Conservation (phyloP, 2,329 filamentous ascomycete species). For the Thielaviopsis euricoi region DNA sequence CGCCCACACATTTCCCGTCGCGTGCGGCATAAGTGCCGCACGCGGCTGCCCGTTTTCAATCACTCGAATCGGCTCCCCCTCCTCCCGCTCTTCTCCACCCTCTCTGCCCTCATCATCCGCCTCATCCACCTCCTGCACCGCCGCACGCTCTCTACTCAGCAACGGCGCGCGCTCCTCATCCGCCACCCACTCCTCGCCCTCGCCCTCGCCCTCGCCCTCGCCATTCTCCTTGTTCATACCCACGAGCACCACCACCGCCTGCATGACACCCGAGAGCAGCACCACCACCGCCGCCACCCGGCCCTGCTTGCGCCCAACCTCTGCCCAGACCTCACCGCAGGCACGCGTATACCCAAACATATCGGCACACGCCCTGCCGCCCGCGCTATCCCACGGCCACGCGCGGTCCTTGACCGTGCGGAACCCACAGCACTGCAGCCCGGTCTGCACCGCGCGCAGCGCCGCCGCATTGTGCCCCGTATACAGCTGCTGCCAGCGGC, state of each 20-base stretch:
- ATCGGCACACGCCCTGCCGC: constrained; percentile 25
- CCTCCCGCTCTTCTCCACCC: neutral
- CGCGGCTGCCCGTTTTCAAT: too few species aligned
- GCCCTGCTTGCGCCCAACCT: constrained; percentile 33
- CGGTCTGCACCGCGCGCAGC: constrained; percentile 47
- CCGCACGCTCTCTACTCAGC: neutral
- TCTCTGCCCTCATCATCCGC: neutral
- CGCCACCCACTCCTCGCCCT: too few species aligned
- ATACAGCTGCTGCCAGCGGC: constrained; percentile 15
- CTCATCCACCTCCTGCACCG: neutral
- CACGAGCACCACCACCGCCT: constrained; percentile 21
- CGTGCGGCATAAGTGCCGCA: neutral
- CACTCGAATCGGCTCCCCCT: neutral
- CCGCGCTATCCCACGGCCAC: constrained; percentile 38
- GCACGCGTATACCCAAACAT: constrained; percentile 27
- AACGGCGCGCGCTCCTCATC: neutral
- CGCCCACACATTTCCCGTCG: neutral
- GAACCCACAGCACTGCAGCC: constrained; percentile 50
- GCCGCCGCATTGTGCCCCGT: constrained; percentile 28
- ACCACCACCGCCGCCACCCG: constrained; percentile 39
- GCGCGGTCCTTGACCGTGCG: constrained; percentile 38
- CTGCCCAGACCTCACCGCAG: constrained; percentile 41
- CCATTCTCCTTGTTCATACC: neutral
- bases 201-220: neutral
- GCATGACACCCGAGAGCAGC: constrained; percentile 34